Evolutionary conservation across 331 rosid species (phyloP).

Genomic region (Erythrophleum ivorense): DNA sequence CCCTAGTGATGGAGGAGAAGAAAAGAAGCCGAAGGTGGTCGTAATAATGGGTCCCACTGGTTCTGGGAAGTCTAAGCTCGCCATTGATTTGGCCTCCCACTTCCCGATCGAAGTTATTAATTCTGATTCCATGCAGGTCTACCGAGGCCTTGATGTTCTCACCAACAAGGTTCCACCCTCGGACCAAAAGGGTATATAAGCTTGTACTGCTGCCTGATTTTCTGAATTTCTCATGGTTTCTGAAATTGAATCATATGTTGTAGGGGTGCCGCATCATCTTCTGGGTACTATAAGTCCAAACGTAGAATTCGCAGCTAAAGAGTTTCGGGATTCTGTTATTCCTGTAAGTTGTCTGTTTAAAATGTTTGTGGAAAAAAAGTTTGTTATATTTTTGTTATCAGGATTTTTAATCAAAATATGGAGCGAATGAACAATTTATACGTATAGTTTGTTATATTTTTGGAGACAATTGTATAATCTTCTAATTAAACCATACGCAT

Average conservation of each 20-base stretch:
- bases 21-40: slow-evolving; percentile 59
- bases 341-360: slow-evolving; percentile 51
- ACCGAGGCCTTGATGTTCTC: slow-evolving; percentile 83
- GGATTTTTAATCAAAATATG: too few species aligned
- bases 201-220: not conserved
- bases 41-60: slow-evolving; percentile 90
- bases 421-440: too few species aligned
- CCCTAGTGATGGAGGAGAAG: slow-evolving; percentile 37
- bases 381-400: too few species aligned
- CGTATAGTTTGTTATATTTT: too few species aligned
- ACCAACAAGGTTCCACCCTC: slow-evolving; percentile 76
- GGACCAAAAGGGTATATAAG: slow-evolving; percentile 64
- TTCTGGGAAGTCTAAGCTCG: slow-evolving; percentile 88
- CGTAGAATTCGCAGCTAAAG: slow-evolving; percentile 79
- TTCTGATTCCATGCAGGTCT: slow-evolving; percentile 97
- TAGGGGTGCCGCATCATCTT: slow-evolving; percentile 91
- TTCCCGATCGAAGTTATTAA: slow-evolving; percentile 83
- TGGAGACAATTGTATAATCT: too few species aligned
- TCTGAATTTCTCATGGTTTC: slow-evolving; percentile 21
- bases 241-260: slow-evolving; percentile 1
- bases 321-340: slow-evolving; percentile 78
- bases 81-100: slow-evolving; percentile 76
- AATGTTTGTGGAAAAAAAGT: too few species aligned
- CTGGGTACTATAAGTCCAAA: slow-evolving; percentile 72
- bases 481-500: too few species aligned